Percentiles rank a stretch among this genome's conserved stretches.
Conservation (phyloP, 768 basidiomycete species). For the Boletus vermiculosoides region DNA sequence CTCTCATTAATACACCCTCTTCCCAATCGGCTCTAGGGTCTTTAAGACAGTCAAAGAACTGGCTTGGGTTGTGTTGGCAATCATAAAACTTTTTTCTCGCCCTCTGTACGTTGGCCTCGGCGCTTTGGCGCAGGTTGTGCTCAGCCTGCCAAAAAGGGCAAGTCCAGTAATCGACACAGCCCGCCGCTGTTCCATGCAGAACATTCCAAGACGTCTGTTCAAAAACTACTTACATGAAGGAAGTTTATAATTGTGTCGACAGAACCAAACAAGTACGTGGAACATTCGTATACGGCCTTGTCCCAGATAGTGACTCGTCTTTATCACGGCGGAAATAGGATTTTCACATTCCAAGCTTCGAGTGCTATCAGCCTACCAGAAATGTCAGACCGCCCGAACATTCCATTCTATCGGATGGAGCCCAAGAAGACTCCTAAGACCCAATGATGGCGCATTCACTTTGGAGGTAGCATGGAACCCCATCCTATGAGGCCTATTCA, state of each 20-base stretch:
- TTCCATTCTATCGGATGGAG: not conserved
- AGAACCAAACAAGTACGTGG: constrained; percentile 21
- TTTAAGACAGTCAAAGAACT: not conserved
- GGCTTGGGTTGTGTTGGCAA: not conserved
- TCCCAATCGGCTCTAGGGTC: not conserved
- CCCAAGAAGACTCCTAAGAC: not conserved
- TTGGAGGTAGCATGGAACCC: constrained; percentile 4
- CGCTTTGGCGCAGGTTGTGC: not conserved
- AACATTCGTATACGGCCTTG: not conserved
- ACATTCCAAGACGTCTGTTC: constrained; percentile 19
- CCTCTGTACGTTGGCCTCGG: not conserved
- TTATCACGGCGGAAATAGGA: constrained; percentile 17
- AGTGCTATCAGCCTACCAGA: not conserved
- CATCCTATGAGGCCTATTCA: not conserved
- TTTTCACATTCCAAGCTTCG: not conserved
- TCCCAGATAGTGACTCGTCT: not conserved
- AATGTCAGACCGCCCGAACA: constrained; percentile 2
- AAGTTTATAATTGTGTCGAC: constrained; percentile 20
- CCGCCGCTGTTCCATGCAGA: constrained; percentile 23
- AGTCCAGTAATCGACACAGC: constrained; percentile 20
- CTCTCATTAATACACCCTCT: not conserved
- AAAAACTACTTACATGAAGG: not conserved
- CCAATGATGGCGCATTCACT: not conserved
- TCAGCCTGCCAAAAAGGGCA: constrained; percentile 13
- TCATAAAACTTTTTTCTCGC: not conserved